Evolutionary conservation across 306 rosid genomes (phyloP).

Genomic region (Cajanus cajan): DNA sequence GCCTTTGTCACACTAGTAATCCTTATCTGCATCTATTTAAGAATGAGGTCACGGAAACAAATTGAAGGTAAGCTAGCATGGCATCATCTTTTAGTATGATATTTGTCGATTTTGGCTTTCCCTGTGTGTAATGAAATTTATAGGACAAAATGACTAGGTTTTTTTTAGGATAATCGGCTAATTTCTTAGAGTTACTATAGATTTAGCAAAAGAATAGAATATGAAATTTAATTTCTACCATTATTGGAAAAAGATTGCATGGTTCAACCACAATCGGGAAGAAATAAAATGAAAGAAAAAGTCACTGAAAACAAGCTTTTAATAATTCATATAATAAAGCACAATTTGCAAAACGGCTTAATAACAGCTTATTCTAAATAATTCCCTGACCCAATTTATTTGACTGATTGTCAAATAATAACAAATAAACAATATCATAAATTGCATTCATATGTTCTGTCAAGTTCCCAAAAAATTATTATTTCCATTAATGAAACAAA

Average conservation of each 20-base stretch:
- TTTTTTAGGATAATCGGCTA: neutral
- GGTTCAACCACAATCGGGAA: neutral
- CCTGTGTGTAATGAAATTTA: neutral
- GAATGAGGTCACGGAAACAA: slow-evolving; percentile 9
- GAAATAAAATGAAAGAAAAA: neutral
- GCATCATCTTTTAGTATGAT: neutral
- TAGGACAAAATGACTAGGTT: neutral
- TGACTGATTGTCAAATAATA: too few relatives aligned
- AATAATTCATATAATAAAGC: too few relatives aligned
- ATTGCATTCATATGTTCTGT: neutral
- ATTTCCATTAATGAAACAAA: neutral
- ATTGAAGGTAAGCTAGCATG: slow-evolving; percentile 11
- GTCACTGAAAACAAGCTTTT: slow-evolving; percentile 17
- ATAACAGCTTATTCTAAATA: too few relatives aligned
- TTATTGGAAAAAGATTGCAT: neutral
- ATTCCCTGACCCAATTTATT: too few relatives aligned
- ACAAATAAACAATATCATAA: neutral
- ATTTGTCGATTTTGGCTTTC: neutral
- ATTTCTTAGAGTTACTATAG: neutral
- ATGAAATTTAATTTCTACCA: neutral
- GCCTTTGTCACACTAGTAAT: slow-evolving; percentile 15
- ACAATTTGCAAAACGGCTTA: neutral
- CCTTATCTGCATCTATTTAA: slow-evolving; percentile 28
- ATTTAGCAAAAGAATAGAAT: neutral
- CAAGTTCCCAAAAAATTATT: neutral